Evolutionary conservation across 2,329 filamentous ascomycete species (phyloP), one percentile per base, ranked within the genome.

Genomic region (Fusarium duplospermum): DNA sequence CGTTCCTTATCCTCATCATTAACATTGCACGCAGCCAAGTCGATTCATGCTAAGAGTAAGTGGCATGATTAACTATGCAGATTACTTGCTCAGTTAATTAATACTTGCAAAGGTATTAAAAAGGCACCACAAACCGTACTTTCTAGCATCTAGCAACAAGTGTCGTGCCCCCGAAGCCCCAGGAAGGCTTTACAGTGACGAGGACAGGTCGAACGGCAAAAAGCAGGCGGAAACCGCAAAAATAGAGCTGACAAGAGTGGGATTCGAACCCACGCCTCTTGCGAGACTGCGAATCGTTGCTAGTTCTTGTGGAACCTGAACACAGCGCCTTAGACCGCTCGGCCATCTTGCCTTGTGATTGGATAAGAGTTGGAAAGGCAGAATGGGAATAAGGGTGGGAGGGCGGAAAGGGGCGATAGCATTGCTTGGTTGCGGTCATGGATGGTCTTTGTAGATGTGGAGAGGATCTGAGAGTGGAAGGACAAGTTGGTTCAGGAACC

Each of bases 231-330:
- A n/a, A 52, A 52, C 47, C 24, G 47, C 47, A 52, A 52, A 52
- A 52, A 29, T 29, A 52, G 9, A 52, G 24, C 47, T 52, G 47
- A 52, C 47, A 52, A 52, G 47, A 52, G 47, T 52, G 47, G 47
- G 47, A 52, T 52, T 52, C 47, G 47, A 52, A 52, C 47, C 47
- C 47, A 52, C 47, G 47, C 47, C 47, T 52, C 47, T 52, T 52
- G 47, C 47, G 47, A 52, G 47, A 52, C 47, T 52, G 47, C 47
- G 47, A 52, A 52, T 52, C 47, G 47, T 52, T 52, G 47, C 47
- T 52, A 52, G 47, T 52, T 52, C 47, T 52, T 52, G 24, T 52
- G 24, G 47, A 52, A 52, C 47, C 47, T 52, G 47, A 52, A 52
- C 47, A 52, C 47, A 52, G 47, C 47, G 47, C 47, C 47, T 52